Conservation (phyloP, 2,329 filamentous ascomycete species). For the Ascochyta fabae region DNA sequence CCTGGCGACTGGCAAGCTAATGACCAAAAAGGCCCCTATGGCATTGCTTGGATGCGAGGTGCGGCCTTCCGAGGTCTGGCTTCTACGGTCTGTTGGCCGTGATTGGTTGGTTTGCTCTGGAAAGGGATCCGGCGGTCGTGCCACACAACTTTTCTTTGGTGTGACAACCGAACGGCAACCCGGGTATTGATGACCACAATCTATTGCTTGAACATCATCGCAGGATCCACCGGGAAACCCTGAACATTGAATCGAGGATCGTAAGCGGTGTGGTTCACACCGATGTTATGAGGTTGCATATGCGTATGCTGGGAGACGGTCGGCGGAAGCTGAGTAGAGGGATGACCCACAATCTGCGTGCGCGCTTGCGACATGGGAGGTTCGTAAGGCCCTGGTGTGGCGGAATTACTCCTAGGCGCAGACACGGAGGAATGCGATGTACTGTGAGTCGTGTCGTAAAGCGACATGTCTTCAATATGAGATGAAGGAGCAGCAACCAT, state of each 20-base stretch:
- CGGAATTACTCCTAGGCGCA: constrained; percentile 40
- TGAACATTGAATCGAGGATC: constrained; percentile 43
- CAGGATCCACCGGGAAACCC: constrained; percentile 44
- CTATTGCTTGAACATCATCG: constrained; percentile 44
- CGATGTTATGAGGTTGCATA: constrained; percentile 41
- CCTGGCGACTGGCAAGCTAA: neutral
- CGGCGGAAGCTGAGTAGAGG: constrained; percentile 32
- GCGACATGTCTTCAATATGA: constrained; percentile 44
- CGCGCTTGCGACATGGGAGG: constrained; percentile 36
- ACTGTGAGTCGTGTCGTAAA: constrained; percentile 44
- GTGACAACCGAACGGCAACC: constrained; percentile 5
- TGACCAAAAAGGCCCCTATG: neutral
- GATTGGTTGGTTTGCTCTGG: constrained; percentile 3
- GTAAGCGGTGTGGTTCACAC: constrained; percentile 38
- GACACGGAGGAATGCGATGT: constrained; percentile 42
- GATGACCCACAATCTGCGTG: constrained; percentile 31
- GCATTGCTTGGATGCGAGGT: constrained; percentile 6
- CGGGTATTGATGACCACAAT: constrained; percentile 1
- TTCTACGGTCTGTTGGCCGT: neutral
- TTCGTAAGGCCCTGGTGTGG: constrained; percentile 45
- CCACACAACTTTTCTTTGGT: constrained; percentile 6
- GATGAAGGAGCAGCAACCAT: constrained; percentile 39
- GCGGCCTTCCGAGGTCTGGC: constrained; percentile 4
- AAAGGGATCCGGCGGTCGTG: constrained; percentile 1
- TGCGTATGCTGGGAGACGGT: constrained; percentile 37